phyloP scores from a whole-genome alignment of 331 rosid species.

The Stylosanthes scabra region DNA sequence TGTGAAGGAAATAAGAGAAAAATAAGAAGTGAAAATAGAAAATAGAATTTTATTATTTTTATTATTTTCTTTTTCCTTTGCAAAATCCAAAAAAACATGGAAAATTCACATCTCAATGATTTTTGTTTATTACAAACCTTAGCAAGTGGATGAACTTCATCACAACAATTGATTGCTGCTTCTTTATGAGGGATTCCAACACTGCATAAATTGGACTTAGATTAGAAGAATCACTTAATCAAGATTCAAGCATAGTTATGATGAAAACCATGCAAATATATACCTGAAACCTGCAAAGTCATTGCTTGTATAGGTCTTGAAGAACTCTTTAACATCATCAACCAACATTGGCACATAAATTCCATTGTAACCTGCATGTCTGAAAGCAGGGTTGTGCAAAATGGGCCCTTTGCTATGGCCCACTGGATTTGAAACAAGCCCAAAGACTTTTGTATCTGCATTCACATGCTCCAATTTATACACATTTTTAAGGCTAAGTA shows the following conservation, averaged over 20 bases:
- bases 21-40: no score
- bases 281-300: constrained; percentile 59
- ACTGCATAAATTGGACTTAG: constrained; percentile 29
- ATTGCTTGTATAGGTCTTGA: constrained; percentile 35
- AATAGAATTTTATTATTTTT: no score
- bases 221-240: not conserved
- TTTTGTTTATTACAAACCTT: constrained; percentile 20
- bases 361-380: constrained; percentile 45
- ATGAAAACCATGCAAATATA: not conserved
- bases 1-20: no score
- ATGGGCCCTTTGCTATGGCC: constrained; percentile 54
- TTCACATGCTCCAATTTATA: constrained; percentile 39
- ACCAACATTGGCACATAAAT: constrained; percentile 54
- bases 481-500: constrained; percentile 42
- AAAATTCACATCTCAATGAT: not conserved
- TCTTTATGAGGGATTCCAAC: constrained; percentile 57
- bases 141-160: constrained; percentile 37
- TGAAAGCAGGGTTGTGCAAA: constrained; percentile 48
- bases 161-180: constrained; percentile 38
- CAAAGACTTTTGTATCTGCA: constrained; percentile 50
- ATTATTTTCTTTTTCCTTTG: no score
- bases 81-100: not conserved
- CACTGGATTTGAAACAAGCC: constrained; percentile 55
- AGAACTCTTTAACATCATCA: constrained; percentile 48
- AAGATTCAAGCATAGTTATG: not conserved